Evolutionary conservation across 345 rosid species (phyloP).

Genomic region (Melaleuca quinquenervia): DNA sequence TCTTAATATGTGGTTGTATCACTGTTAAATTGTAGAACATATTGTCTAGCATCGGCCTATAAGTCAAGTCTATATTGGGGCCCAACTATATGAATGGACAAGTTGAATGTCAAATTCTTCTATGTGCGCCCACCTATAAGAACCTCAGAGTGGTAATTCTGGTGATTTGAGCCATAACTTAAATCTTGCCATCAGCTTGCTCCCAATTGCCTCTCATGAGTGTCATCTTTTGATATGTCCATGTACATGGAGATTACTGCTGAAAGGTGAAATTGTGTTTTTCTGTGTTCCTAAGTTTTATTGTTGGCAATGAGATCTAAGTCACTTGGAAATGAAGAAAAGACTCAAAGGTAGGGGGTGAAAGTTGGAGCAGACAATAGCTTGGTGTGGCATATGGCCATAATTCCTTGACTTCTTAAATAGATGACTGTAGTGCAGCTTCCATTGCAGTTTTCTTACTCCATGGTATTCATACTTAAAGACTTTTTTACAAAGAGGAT

Average conservation of each 20-base stretch:
- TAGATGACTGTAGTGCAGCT: neutral
- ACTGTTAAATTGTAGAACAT: neutral
- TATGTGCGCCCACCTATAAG: neutral
- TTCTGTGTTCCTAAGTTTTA: neutral
- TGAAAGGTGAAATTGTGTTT: neutral
- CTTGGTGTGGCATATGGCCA: neutral
- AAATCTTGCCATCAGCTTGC: neutral
- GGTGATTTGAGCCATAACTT: neutral
- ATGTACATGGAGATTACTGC: neutral
- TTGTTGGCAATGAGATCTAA: neutral
- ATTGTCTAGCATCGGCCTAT: neutral
- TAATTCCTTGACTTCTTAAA: neutral
- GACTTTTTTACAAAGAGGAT: neutral
- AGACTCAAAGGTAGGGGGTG: neutral
- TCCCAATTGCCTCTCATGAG: neutral
- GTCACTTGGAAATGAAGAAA: neutral
- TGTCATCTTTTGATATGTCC: neutral
- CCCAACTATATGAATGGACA: neutral
- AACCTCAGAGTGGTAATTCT: neutral
- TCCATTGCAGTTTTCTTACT: neutral
- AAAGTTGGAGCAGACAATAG: neutral
- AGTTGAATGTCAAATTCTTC: neutral
- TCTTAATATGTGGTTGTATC: neutral
- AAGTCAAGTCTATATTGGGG: neutral
- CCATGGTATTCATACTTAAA: neutral